A percentile compares a stretch with the other conserved stretches of the same genome.
phyloP scores from a whole-genome alignment of 75 land plant genomes.

The Sequoia sempervirens region DNA sequence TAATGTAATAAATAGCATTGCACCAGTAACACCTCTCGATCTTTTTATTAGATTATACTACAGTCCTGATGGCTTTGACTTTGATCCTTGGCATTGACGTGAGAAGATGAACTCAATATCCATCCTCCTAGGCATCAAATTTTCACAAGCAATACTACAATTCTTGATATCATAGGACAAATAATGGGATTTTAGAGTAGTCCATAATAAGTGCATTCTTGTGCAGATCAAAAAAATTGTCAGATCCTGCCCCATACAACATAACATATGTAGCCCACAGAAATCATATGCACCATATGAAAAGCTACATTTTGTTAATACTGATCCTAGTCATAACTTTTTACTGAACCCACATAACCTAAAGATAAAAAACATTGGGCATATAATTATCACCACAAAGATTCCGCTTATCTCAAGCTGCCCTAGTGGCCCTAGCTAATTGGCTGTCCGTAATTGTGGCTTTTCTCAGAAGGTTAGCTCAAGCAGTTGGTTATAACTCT shows the following conservation, averaged over 20 bases:
- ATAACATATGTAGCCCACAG: neutral
- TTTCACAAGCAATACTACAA: neutral
- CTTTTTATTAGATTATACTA: neutral
- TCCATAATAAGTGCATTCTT: neutral
- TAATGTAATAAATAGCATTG: neutral
- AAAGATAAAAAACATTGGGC: neutral
- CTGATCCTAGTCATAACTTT: neutral
- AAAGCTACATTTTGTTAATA: neutral
- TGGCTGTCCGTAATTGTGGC: neutral
- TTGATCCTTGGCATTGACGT: neutral
- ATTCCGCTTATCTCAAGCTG: neutral
- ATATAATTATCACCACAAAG: neutral
- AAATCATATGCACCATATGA: neutral
- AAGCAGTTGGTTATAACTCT: neutral
- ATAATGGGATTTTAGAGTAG: neutral
- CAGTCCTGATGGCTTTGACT: neutral
- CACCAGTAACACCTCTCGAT: neutral
- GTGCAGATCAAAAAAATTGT: neutral
- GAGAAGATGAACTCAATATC: neutral
- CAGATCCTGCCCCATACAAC: neutral
- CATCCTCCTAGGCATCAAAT: neutral
- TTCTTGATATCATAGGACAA: neutral
- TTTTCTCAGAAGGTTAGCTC: neutral
- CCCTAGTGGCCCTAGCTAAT: neutral
- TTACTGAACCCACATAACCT: neutral